Percentiles rank a stretch among this genome's conserved stretches.
These are phyloP conservation scores for Colletotrichum sp. DNA, from an alignment of 2,329 filamentous ascomycete genomes.

Conservation along the genomic window DNA sequence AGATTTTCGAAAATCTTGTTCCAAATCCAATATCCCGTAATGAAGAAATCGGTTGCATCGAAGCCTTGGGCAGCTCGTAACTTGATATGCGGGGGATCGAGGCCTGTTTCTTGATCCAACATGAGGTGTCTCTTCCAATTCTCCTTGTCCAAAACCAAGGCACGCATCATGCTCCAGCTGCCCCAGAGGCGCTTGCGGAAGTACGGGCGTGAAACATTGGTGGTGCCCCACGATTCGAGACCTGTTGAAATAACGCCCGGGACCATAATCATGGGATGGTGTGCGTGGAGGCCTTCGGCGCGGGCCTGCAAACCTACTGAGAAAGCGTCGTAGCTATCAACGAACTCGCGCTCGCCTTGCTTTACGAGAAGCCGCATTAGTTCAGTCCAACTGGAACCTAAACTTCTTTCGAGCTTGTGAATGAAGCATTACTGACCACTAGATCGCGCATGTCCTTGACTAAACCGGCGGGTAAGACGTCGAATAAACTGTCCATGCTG, in stretches of 20 bases:
- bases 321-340: conserved; percentile 92
- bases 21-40: conserved; percentile 96
- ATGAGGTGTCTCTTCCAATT: conserved; percentile 97
- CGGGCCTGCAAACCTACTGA: conserved; percentile 85
- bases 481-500: conserved; percentile 85
- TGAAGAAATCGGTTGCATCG: conserved; percentile 96
- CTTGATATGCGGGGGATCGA: conserved; percentile 91
- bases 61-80: conserved; percentile 94
- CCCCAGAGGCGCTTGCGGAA: conserved; percentile 96
- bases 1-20: conserved; percentile 98
- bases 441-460: conserved; percentile 86
- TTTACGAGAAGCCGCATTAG: conserved; percentile 36
- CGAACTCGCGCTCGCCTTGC: conserved; percentile 83
- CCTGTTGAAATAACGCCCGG: conserved; percentile 98
- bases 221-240: conserved; percentile 94
- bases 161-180: conserved; percentile 98
- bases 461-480: conserved; percentile 86
- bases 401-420: background rate
- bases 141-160: conserved; percentile 90
- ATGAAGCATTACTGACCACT: conserved; percentile 61
- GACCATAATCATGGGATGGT: conserved; percentile 95
- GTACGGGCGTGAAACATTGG: conserved; percentile 83
- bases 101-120: conserved; percentile 88
- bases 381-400: background rate
- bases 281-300: conserved; percentile 78